Conservation (phyloP, 208 protist genomes). For the Trypanosoma mega region DNA sequence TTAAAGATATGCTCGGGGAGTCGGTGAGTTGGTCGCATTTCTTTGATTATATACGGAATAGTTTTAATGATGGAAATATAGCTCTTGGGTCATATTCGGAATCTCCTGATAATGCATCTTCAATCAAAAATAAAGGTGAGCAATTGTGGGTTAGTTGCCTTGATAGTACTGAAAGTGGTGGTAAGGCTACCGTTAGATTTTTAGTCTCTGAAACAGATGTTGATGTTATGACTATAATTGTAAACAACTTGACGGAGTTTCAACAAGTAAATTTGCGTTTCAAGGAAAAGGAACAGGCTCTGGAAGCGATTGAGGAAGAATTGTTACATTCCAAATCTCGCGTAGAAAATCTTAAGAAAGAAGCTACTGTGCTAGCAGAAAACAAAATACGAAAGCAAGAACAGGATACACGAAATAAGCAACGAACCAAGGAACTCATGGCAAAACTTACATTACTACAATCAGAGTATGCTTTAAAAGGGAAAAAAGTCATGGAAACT, state of each 20-base stretch:
- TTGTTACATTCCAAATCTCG: constrained; percentile 35
- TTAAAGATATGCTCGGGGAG: constrained; percentile 39
- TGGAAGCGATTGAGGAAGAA: constrained; percentile 34
- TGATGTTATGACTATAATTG: constrained; percentile 19
- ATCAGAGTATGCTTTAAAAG: constrained; percentile 17
- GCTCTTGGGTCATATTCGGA: constrained; percentile 8
- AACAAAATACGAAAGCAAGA: constrained; percentile 52
- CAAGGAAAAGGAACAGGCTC: constrained; percentile 61
- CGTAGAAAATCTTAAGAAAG: constrained; percentile 55
- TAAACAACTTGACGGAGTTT: constrained; percentile 32
- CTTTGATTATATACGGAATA: constrained; percentile 47
- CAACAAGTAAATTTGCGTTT: constrained; percentile 50
- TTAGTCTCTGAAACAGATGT: constrained; percentile 9
- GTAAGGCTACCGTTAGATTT: neutral
- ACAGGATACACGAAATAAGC: constrained; percentile 43
- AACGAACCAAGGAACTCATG: constrained; percentile 65
- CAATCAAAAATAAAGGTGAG: too few relatives aligned
- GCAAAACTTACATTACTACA: constrained; percentile 35
- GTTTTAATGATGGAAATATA: constrained; percentile 46
- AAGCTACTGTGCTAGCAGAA: constrained; percentile 71
- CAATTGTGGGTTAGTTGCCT: constrained; percentile 9
- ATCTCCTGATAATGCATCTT: neutral
- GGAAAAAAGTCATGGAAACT: constrained; percentile 36
- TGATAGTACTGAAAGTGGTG: constrained; percentile 10
- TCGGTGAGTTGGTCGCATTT: constrained; percentile 53